Evolutionary conservation across 306 rosid species (phyloP).

Genomic region (Cucurbita maxima): DNA sequence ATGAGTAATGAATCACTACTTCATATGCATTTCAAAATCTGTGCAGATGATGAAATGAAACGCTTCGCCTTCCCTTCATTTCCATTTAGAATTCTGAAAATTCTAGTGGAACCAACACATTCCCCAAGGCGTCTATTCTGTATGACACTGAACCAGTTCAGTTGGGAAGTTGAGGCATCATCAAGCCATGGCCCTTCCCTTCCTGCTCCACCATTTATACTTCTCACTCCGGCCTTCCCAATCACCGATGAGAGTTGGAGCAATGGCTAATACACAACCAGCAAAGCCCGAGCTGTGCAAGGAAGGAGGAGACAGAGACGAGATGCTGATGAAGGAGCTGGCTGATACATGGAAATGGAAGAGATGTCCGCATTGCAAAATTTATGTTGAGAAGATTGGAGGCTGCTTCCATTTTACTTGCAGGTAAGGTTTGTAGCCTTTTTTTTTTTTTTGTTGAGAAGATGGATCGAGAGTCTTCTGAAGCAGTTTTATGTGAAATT

Average conservation of each 20-base stretch:
- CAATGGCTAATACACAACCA: too few species aligned
- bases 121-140: too few species aligned
- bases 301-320: slow-evolving; percentile 22
- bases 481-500: background rate
- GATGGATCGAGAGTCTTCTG: too few species aligned
- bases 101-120: too few species aligned
- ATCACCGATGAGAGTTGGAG: background rate
- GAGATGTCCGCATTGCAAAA: slow-evolving; percentile 32
- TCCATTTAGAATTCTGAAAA: background rate
- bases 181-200: too few species aligned
- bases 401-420: slow-evolving; percentile 43
- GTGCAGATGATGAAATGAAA: background rate
- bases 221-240: too few species aligned
- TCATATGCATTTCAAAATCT: background rate
- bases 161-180: too few species aligned
- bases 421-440: slow-evolving; percentile 14
- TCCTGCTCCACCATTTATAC: too few species aligned
- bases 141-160: too few species aligned
- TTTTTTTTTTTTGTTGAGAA: too few species aligned
- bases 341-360: slow-evolving; percentile 30
- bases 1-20: background rate
- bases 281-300: background rate
- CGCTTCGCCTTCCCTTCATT: too few species aligned
- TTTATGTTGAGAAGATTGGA: slow-evolving; percentile 28
- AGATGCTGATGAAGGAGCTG: slow-evolving; percentile 30